Base-by-base conservation (phyloP, 2,329 filamentous ascomycete genomes). In the Colletotrichum gloeosporioides region DNA sequence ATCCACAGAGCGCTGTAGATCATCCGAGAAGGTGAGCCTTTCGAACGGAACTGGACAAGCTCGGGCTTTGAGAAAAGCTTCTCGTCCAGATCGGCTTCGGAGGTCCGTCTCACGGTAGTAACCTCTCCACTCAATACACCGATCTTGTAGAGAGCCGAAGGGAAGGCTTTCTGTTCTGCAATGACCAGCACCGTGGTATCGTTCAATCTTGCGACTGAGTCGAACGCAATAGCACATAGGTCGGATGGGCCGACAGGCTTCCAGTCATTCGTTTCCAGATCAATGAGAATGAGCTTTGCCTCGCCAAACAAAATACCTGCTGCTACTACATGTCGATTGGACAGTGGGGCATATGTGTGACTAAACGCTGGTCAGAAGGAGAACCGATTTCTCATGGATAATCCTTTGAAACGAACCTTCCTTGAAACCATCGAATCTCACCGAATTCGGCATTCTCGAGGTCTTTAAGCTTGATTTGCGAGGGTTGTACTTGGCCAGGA, bases 1-100 rank as follows among this genome's bases (percentile, higher is more conserved):
- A 87, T 85, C 82, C 86, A 89, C 44, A 89, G 86, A 76, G 90
- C 88, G 16, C 87, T 88, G 76, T 89, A 81, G 5, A 89, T 79
- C 49, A 81, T 78, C 22, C 85, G 81, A 67, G 75, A 65, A 12
- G 83, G 82, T 0, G 78, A 67, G 3, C 77, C 79, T 36, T 81
- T 80, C 66, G 84, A 79, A 31, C 70, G 55, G 31, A 84, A 77
- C 18, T 73, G 81, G 13, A 88, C 81, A 9, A 81, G 80, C 66
- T 86, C 83, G 0, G 88, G 84, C 9, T 78, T 77, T 0, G 88
- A 88, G 72, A 86, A 86, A 10, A 85, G 76, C 0, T 78, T 68
- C 1, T 78, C 34, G 0, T 82, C 77, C 18, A 87, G 79, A 5
- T 68, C 64, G 44, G 84, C 80, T 16, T 85, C 82, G 1, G 82